phyloP scores from a whole-genome alignment of 768 basidiomycete species.

The Boletus pseudopeckii region DNA sequence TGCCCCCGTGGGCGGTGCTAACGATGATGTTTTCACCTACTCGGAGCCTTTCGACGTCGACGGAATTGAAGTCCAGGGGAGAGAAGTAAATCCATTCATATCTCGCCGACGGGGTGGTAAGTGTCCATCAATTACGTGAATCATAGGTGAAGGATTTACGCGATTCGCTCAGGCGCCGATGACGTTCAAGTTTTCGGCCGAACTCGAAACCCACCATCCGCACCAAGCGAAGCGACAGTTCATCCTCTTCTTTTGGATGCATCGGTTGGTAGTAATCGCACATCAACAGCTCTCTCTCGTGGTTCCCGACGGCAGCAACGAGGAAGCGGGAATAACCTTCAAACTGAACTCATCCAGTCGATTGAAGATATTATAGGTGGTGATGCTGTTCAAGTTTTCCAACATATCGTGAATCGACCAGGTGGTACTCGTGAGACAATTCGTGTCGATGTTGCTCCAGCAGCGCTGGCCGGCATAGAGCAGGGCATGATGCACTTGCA shows the following conservation, averaged over 20 bases:
- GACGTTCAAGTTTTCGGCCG: slow-evolving; percentile 64
- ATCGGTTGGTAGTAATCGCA: slow-evolving; percentile 43
- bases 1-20: slow-evolving; percentile 24
- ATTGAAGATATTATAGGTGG: slow-evolving; percentile 81
- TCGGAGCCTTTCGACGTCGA: slow-evolving; percentile 50
- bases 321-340: slow-evolving; percentile 43
- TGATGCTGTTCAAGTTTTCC: slow-evolving; percentile 78
- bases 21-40: slow-evolving; percentile 54
- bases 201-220: slow-evolving; percentile 45
- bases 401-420: slow-evolving; percentile 70
- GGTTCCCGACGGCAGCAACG: slow-evolving; percentile 55
- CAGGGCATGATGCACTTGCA: slow-evolving; percentile 49
- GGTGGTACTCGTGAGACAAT: slow-evolving; percentile 62
- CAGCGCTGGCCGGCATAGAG: slow-evolving; percentile 58
- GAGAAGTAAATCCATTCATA: slow-evolving; percentile 41
- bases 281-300: slow-evolving; percentile 44
- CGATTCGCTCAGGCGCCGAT: slow-evolving; percentile 41
- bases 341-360: slow-evolving; percentile 64
- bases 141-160: neutral
- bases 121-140: neutral
- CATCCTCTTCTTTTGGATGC: slow-evolving; percentile 81
- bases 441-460: slow-evolving; percentile 72
- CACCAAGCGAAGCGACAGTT: slow-evolving; percentile 65
- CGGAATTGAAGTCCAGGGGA: slow-evolving; percentile 41
- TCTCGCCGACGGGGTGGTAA: slow-evolving; percentile 50